Evolutionary conservation across 257 asterid genomes (phyloP), one percentile per base, ranked within the genome.

Genomic region (Paulownia fortunei): DNA sequence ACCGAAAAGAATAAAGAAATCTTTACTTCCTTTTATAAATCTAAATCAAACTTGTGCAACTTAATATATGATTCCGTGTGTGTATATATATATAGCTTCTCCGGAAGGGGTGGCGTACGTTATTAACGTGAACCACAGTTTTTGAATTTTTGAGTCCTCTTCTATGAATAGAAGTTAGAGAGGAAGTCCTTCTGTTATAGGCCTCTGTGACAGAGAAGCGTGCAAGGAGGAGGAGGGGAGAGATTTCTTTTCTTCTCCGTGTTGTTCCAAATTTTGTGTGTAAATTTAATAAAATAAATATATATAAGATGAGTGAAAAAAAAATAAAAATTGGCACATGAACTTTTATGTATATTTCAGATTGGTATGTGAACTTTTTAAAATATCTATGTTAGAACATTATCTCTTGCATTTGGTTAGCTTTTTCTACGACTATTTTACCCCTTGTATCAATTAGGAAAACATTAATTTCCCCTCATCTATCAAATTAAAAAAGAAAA

Each of bases 81-180:
- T 58, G 26, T 54, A 39, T 12, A 11, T 52, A 37, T 32, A n/a
- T 56, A 24, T 61, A 36, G 64, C 34, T 41, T 65, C 55, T 13
- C 39, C 58, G 51, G 66, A 58, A 47, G 36, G 34, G 37, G 65
- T 19, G 77, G 51, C 67, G 58, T 42, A 16, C 15, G 24, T 62
- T 47, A 62, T 54, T 58, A 21, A 86, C 76, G 76, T 54, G n/a
- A 70, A 69, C 51, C 56, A 41, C 72, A 70, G 77, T 78, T 39
- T 79, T 69, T 80, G 72, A 77, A 76, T 3, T 73, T 69, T 13
- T 5, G 21, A 27, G 26, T 4, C 61, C 24, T 16, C 32, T 23
- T 54, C 51, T 42, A 56, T 56, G 69, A 23, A 54, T 32, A 44
- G 70, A 55, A 52, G 56, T 70, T 68, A 46, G 73, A 47, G 36